phyloP scores from a whole-genome alignment of 2,329 filamentous ascomycete genomes.

The Penicillium paneum region DNA sequence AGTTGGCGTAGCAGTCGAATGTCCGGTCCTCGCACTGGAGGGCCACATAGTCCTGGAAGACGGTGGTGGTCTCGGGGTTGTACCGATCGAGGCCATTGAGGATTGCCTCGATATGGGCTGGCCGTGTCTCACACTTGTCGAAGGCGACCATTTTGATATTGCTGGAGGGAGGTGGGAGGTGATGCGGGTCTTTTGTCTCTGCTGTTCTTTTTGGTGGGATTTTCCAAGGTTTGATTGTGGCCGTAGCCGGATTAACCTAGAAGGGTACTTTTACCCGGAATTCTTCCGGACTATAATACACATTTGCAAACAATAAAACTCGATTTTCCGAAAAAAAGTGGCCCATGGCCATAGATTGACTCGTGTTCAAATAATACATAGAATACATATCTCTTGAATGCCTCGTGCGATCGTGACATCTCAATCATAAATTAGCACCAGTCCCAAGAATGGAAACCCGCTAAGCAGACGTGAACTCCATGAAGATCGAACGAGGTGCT shows the following conservation, averaged over 20 bases:
- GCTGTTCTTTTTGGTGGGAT: conserved; percentile 28
- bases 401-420: conserved; percentile 16
- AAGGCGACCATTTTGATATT: conserved; percentile 48
- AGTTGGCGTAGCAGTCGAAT: conserved; percentile 94
- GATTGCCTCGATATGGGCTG: conserved; percentile 86
- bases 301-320: neutral
- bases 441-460: neutral
- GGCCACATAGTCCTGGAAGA: conserved; percentile 91
- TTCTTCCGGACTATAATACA: conserved; percentile 13
- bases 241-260: conserved; percentile 20
- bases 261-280: conserved; percentile 12
- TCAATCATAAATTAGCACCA: conserved; percentile 7
- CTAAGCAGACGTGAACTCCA: neutral
- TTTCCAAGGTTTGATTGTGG: conserved; percentile 26
- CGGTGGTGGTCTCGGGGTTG: conserved; percentile 91
- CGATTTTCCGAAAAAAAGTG: neutral
- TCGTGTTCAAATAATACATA: conserved; percentile 26
- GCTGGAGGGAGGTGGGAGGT: conserved; percentile 17
- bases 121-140: conserved; percentile 88
- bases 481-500: neutral
- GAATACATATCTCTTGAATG: conserved; percentile 25
- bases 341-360: conserved; percentile 6
- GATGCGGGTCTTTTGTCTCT: conserved; percentile 24
- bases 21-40: conserved; percentile 94
- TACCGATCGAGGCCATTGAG: conserved; percentile 97